A percentile compares a stretch with the other conserved stretches of the same genome.
phyloP scores from a whole-genome alignment of 2,329 filamentous ascomycete genomes.

The Coleophoma crateriformis region DNA sequence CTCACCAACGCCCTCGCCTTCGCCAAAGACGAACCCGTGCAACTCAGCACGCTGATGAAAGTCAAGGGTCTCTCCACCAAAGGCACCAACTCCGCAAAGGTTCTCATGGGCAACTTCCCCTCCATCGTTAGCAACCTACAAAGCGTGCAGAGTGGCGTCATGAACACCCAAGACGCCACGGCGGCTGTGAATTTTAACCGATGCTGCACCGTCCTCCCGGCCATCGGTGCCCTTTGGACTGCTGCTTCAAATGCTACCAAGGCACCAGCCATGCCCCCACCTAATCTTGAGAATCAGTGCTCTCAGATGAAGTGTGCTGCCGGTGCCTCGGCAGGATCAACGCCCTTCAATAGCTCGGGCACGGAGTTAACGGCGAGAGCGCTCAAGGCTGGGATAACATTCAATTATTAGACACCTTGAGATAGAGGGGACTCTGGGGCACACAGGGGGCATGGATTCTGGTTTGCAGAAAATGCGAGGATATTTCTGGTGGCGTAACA shows the following conservation, averaged over 20 bases:
- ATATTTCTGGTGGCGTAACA: too few relatives aligned
- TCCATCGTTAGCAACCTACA: constrained; percentile 11
- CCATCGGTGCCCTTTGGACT: constrained; percentile 8
- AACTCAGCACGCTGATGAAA: constrained; percentile 12
- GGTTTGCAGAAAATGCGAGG: too few relatives aligned
- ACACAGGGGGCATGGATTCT: too few relatives aligned
- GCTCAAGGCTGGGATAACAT: background rate
- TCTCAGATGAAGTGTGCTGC: constrained; percentile 8
- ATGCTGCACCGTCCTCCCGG: constrained; percentile 12
- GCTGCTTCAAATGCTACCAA: constrained; percentile 8
- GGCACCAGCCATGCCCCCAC: constrained; percentile 1
- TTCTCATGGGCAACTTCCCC: constrained; percentile 14
- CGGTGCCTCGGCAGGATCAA: background rate
- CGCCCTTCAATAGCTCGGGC: background rate
- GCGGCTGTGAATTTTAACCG: constrained; percentile 13
- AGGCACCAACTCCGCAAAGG: constrained; percentile 8
- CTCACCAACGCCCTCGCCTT: constrained; percentile 9
- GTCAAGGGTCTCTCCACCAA: constrained; percentile 3
- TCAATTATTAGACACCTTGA: too few relatives aligned
- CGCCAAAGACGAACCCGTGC: constrained; percentile 12
- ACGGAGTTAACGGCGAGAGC: background rate
- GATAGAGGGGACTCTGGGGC: too few relatives aligned
- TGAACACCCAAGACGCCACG: constrained; percentile 10
- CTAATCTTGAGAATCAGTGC: constrained; percentile 10
- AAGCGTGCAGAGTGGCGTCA: constrained; percentile 6